Percentiles rank a stretch among this genome's conserved stretches.
Conservation (phyloP, 306 rosid species). For the Boehmeria nivea region DNA sequence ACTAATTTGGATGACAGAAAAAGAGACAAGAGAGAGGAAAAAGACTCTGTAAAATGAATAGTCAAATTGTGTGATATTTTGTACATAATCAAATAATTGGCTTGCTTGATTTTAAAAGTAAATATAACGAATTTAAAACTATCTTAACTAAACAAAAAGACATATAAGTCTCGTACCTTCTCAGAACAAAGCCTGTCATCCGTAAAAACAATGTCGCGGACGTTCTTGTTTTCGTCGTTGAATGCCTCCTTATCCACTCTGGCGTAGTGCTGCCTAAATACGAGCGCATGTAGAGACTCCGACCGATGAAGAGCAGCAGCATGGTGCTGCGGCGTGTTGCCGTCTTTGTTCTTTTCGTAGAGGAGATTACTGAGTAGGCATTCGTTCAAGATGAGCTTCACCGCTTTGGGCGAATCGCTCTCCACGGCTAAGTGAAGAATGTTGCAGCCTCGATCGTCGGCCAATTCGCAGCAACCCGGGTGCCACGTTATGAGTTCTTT, state of each 20-base stretch:
- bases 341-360: neutral
- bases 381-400: neutral
- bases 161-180: too few species aligned
- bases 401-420: too few species aligned
- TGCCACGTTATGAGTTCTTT: neutral
- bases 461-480: constrained; percentile 7
- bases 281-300: neutral
- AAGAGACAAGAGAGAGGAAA: too few species aligned
- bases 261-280: neutral
- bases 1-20: too few species aligned
- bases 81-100: too few species aligned
- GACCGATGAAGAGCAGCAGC: neutral
- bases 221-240: neutral
- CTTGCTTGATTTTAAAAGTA: too few species aligned
- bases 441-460: constrained; percentile 4
- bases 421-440: constrained; percentile 5
- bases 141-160: too few species aligned
- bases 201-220: neutral
- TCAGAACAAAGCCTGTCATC: too few species aligned
- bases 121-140: too few species aligned
- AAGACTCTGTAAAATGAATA: too few species aligned
- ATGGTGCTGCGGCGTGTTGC: neutral
- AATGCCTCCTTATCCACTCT: constrained; percentile 5
- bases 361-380: neutral
- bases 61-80: too few species aligned